Evolutionary conservation across 345 rosid genomes (phyloP).

Genomic region (Dipteronia sinensis): DNA sequence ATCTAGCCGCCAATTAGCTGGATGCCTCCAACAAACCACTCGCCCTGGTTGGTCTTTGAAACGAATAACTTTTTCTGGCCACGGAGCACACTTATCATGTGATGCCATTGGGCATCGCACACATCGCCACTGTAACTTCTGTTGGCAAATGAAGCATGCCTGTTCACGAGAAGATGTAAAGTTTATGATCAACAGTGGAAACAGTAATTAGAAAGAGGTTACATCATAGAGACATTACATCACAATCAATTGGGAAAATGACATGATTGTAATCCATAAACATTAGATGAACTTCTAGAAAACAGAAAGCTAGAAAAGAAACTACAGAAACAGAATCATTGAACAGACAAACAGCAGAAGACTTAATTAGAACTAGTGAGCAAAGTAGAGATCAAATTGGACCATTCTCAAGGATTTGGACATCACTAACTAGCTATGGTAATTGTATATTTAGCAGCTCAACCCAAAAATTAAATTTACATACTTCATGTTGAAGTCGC

Average conservation of each 20-base stretch:
- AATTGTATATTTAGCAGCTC: not conserved
- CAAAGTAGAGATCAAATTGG: not conserved
- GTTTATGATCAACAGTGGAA: constrained; percentile 7
- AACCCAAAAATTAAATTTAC: not conserved
- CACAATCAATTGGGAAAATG: not conserved
- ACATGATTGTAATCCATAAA: not conserved
- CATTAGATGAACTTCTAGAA: not conserved
- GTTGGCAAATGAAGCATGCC: constrained; percentile 80
- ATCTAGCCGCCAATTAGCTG: constrained; percentile 65
- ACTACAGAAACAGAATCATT: not conserved
- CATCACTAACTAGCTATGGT: not conserved
- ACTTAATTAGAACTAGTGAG: not conserved
- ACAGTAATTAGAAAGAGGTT: not conserved
- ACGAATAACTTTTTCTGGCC: constrained; percentile 67
- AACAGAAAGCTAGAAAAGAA: not conserved
- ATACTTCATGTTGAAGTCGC: not conserved
- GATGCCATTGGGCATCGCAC: constrained; percentile 66
- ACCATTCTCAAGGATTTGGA: not conserved
- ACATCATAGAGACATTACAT: not conserved
- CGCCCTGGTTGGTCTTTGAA: constrained; percentile 56
- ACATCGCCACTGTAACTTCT: constrained; percentile 70
- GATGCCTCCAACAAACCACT: constrained; percentile 95
- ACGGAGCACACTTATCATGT: constrained; percentile 80
- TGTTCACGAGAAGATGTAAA: constrained; percentile 31
- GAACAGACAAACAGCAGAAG: no score